Conservation (phyloP, 1,139 yeast genomes). For the Diutina mesorugosa region DNA sequence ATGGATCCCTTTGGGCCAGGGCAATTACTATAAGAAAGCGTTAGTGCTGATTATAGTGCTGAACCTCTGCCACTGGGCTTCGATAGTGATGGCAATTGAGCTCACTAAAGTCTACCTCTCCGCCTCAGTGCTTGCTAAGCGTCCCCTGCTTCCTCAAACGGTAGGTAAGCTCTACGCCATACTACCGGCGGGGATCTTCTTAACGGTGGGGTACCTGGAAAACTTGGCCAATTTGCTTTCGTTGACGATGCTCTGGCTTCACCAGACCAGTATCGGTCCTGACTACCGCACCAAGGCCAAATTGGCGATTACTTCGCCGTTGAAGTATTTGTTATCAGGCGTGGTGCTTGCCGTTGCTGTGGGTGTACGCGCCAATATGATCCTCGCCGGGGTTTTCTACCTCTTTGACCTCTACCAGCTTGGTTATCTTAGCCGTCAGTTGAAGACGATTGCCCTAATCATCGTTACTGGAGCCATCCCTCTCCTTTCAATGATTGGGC, state of each 20-base stretch:
- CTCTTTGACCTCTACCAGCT: conserved; percentile 34
- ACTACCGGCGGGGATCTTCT: conserved; percentile 74
- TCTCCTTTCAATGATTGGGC: background rate
- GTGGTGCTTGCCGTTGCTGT: conserved; percentile 43
- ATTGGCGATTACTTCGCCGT: background rate
- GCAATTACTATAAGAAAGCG: conserved; percentile 31
- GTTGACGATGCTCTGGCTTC: conserved; percentile 42
- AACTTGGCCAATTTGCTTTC: conserved; percentile 55
- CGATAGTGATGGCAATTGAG: conserved; percentile 28
- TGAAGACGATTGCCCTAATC: background rate
- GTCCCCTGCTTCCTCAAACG: background rate
- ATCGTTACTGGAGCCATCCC: background rate
- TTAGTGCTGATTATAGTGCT: conserved; percentile 31
- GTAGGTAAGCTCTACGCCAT: conserved; percentile 36
- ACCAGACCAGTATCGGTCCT: conserved; percentile 18
- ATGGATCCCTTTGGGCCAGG: conserved; percentile 9
- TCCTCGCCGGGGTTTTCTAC: conserved; percentile 59
- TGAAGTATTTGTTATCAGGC: conserved; percentile 40
- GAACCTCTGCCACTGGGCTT: conserved; percentile 38
- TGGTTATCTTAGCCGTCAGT: background rate
- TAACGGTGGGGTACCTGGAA: conserved; percentile 70
- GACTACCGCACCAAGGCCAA: background rate
- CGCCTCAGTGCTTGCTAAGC: background rate
- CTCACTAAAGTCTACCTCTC: background rate
- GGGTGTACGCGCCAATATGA: conserved; percentile 62